Evolutionary conservation across 768 basidiomycete genomes (phyloP), one percentile per base, ranked within the genome.

Genomic region (Psilocybe subaeruginosa): DNA sequence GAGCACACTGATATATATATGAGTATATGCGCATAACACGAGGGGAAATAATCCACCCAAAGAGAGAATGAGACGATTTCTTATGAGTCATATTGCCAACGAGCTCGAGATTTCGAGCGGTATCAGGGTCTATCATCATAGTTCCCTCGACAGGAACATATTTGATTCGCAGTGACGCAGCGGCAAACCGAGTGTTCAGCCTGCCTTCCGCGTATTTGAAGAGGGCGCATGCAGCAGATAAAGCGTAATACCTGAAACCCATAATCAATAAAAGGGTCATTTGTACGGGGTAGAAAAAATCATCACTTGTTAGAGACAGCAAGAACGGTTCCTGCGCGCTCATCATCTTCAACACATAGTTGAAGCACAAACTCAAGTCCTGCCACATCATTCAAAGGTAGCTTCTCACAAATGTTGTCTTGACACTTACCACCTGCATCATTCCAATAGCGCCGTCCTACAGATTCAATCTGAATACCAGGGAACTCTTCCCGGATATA

Each of bases 91-190:
- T 82, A 70, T 96, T 99, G 8, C 80, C 85, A 14, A 97, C 90
- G 1, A 99, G 80, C 70, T 99, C 97, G 5, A 99, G 82, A 71
- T 97, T 95, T 45, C 85, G 84, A 2, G 88, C 92, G 0, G 92
- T 95, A 62, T 95, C 95, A 0, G 88, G 82, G 69, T 99, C 97
- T 64, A 99, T 91, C 83, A 97, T 84, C 91, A 98, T 92, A 0
- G 93, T 96, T 0, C 96, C 96, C 70, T 96, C 92, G 0, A 92
- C 87, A 1, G 91, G 85, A 1, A 85, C 78, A 68, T 91, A 95
- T 19, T 85, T 81, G 57, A 95, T 92, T 35, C 87, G 82, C 23
- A 95, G 77, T 8, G 93, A 93, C 3, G 76, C 79, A 0, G 82
- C 73, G 1, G 91, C 82, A 70, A 92, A 98, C 12, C 86, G 83